A percentile compares a stretch with the other conserved stretches of the same genome.
phyloP scores from a whole-genome alignment of 2,329 filamentous ascomycete species.

The Botrytis hyacinthi region DNA sequence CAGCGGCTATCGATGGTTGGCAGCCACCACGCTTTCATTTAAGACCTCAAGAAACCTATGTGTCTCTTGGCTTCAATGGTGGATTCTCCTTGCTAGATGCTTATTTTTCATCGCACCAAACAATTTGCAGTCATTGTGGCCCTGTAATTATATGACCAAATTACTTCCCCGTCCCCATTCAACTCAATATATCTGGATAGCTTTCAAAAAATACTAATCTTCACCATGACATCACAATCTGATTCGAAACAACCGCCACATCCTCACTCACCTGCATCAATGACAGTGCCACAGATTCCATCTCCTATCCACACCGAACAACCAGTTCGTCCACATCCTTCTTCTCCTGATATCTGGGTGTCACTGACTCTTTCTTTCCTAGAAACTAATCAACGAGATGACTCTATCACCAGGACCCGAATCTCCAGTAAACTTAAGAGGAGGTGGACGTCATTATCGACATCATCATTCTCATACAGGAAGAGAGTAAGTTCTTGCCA shows the following conservation, averaged over 20 bases:
- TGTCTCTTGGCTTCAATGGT: background rate
- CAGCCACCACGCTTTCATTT: background rate
- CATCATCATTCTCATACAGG: background rate
- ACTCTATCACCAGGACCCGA: background rate
- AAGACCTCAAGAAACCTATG: background rate
- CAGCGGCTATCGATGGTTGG: background rate
- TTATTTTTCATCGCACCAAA: background rate
- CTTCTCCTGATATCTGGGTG: background rate
- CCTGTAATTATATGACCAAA: background rate
- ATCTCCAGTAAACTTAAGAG: background rate
- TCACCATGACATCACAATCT: background rate
- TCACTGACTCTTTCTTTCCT: background rate
- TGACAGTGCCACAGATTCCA: background rate
- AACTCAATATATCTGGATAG: background rate
- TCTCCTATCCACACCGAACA: background rate
- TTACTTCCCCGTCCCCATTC: background rate
- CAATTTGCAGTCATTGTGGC: background rate
- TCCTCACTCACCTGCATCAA: background rate
- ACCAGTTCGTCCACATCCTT: background rate
- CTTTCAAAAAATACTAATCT: background rate
- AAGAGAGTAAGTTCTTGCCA: background rate
- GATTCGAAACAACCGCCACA: background rate
- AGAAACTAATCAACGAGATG: background rate
- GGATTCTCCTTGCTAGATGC: background rate
- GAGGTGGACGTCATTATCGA: background rate